A percentile compares a stretch with the other conserved stretches of the same genome.
These are phyloP conservation scores for Cyclotella atomus DNA, from an alignment of 108 stramenopile species.

Conservation along the genomic window DNA sequence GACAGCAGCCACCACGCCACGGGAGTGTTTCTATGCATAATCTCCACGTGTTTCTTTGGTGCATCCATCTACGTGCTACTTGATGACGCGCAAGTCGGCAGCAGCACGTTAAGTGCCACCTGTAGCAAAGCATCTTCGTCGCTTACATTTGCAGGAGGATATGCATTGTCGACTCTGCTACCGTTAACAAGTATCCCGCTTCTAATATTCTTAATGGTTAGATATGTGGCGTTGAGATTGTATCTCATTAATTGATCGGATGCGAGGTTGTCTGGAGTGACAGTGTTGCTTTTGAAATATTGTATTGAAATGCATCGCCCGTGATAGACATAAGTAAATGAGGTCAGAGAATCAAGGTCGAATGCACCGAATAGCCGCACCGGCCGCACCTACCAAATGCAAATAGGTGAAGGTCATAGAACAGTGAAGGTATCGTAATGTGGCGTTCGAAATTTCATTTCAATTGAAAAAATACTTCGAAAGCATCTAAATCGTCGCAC, in stretches of 20 bases:
- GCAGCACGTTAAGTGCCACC: background rate
- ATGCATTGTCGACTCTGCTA: background rate
- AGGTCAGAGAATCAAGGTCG: too few relatives aligned
- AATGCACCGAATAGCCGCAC: too few relatives aligned
- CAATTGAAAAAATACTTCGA: too few relatives aligned
- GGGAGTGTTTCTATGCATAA: background rate
- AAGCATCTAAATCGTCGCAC: too few relatives aligned
- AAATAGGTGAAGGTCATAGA: too few relatives aligned
- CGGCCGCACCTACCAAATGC: too few relatives aligned
- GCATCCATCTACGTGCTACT: background rate
- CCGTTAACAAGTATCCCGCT: background rate
- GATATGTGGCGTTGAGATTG: slow-evolving; percentile 35
- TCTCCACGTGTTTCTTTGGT: background rate
- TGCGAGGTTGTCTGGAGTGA: background rate
- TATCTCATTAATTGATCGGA: slow-evolving; percentile 27
- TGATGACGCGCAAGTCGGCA: background rate
- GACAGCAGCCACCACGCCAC: too few relatives aligned
- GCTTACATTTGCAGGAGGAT: background rate
- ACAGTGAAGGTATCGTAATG: too few relatives aligned
- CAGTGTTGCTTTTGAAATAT: background rate
- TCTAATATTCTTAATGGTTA: slow-evolving; percentile 28
- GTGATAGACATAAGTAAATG: too few relatives aligned
- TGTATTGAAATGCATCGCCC: too few relatives aligned
- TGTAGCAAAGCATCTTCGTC: too few relatives aligned
- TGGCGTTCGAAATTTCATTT: too few relatives aligned